Conservation (phyloP, 345 rosid species). For the Triadica sebifera region DNA sequence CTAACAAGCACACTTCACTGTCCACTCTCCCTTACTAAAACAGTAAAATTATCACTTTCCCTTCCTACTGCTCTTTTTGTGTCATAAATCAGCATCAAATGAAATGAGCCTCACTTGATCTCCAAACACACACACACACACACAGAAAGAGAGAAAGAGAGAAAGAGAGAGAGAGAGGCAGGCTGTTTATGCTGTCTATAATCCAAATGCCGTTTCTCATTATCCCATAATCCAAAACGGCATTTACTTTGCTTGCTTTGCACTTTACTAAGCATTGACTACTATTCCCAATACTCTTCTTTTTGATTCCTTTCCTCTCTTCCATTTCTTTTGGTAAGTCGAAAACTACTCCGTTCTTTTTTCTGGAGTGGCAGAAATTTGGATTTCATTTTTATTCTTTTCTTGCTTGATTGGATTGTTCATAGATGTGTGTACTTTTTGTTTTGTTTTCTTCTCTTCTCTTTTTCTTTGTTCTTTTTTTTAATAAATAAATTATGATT, state of each 20-base stretch:
- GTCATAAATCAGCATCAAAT: neutral
- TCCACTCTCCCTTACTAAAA: neutral
- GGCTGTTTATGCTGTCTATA: neutral
- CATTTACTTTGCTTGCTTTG: conserved; percentile 1
- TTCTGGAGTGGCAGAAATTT: neutral
- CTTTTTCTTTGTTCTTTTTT: neutral
- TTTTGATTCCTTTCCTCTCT: neutral
- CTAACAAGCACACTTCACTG: conserved; percentile 23
- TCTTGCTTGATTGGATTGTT: conserved; percentile 1
- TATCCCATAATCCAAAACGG: neutral
- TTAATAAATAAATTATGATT: neutral
- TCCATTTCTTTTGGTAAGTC: neutral
- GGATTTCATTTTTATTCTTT: conserved; percentile 1
- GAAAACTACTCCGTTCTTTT: neutral
- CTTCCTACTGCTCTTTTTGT: neutral
- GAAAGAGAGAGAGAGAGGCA: too few relatives aligned
- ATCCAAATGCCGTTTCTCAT: neutral
- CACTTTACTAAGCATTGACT: conserved; percentile 4
- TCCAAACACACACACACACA: neutral
- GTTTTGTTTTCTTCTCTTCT: neutral
- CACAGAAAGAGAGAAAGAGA: too few relatives aligned
- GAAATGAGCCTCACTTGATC: conserved; percentile 19
- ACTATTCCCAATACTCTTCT: neutral
- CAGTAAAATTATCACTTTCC: conserved; percentile 15
- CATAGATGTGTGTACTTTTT: conserved; percentile 2